phyloP scores from a whole-genome alignment of 306 rosid genomes.

The Oxytropis ochrocephala region DNA sequence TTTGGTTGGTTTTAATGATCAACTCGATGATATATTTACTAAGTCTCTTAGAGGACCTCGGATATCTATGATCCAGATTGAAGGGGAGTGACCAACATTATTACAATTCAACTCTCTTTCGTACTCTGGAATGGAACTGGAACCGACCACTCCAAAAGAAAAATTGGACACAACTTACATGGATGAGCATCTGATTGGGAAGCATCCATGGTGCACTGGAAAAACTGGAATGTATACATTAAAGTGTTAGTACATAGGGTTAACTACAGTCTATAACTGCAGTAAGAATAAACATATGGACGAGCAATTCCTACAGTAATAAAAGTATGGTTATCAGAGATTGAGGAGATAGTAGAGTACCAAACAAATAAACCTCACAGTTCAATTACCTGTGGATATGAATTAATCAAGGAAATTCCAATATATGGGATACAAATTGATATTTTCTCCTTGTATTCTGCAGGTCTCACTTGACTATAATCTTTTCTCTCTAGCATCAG shows the following conservation, averaged over 20 bases:
- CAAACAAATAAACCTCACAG: not conserved
- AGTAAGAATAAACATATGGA: conserved; percentile 8
- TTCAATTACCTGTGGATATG: conserved; percentile 60
- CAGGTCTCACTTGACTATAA: conserved; percentile 45
- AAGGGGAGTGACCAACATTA: not conserved
- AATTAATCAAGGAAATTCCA: conserved; percentile 77
- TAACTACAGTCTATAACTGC: conserved; percentile 2
- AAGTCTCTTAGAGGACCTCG: too few species aligned
- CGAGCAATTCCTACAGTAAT: conserved; percentile 57
- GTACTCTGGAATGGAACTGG: not conserved
- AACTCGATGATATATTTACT: too few species aligned
- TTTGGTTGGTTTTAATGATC: too few species aligned
- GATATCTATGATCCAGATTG: too few species aligned
- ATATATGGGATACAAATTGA: conserved; percentile 58
- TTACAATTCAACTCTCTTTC: not conserved
- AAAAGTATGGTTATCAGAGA: conserved; percentile 11
- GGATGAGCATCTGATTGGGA: conserved; percentile 63
- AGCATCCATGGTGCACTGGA: conserved; percentile 95
- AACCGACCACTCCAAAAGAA: not conserved
- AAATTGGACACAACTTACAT: conserved; percentile 44
- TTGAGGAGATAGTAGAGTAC: conserved; percentile 4
- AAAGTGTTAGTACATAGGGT: conserved; percentile 1
- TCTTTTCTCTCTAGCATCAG: conserved; percentile 38
- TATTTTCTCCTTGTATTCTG: conserved; percentile 64
- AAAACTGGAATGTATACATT: conserved; percentile 53